A percentile compares a stretch with the other conserved stretches of the same genome.
Conservation (phyloP, 2,329 filamentous ascomycete species). For the Boeremia lycopersici region DNA sequence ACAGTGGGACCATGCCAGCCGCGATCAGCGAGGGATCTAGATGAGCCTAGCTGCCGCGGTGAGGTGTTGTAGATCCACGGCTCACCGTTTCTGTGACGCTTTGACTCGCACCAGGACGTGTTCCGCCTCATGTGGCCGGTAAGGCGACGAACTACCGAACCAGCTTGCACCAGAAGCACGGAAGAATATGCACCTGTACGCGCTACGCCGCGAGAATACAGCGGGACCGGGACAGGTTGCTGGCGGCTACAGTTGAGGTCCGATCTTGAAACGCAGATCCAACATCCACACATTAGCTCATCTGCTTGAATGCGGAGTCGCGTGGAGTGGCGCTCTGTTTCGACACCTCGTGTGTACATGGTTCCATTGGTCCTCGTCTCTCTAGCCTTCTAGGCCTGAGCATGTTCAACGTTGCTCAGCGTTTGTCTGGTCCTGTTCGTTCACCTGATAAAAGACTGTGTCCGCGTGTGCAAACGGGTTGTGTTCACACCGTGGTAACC, state of each 20-base stretch:
- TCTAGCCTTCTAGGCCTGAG: constrained; percentile 30
- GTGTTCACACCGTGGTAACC: constrained; percentile 21
- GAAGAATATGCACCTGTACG: constrained; percentile 28
- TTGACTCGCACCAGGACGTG: constrained; percentile 13
- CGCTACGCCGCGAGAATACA: constrained; percentile 33
- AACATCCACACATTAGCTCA: constrained; percentile 40
- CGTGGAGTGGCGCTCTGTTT: constrained; percentile 45
- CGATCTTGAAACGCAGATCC: constrained; percentile 43
- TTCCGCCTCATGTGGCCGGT: constrained; percentile 21
- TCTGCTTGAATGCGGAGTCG: constrained; percentile 40
- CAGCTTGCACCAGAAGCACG: constrained; percentile 20
- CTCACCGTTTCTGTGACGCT: constrained; percentile 23
- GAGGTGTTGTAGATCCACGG: constrained; percentile 32
- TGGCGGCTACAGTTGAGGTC: constrained; percentile 47
- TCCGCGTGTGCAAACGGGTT: constrained; percentile 22
- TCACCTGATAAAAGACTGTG: constrained; percentile 40
- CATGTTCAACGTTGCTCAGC: constrained; percentile 27
- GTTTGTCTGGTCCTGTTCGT: constrained; percentile 40
- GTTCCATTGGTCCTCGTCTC: constrained; percentile 44
- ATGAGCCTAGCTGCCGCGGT: constrained; percentile 31
- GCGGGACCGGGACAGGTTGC: constrained; percentile 30
- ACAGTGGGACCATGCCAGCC: constrained; percentile 9
- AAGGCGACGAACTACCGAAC: constrained; percentile 17
- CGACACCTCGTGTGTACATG: constrained; percentile 28
- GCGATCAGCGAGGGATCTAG: constrained; percentile 24